A percentile compares a stretch with the other conserved stretches of the same genome.
Evolutionary conservation across 2,329 filamentous ascomycete species (phyloP).

Genomic region (Diplodia sapinea): DNA sequence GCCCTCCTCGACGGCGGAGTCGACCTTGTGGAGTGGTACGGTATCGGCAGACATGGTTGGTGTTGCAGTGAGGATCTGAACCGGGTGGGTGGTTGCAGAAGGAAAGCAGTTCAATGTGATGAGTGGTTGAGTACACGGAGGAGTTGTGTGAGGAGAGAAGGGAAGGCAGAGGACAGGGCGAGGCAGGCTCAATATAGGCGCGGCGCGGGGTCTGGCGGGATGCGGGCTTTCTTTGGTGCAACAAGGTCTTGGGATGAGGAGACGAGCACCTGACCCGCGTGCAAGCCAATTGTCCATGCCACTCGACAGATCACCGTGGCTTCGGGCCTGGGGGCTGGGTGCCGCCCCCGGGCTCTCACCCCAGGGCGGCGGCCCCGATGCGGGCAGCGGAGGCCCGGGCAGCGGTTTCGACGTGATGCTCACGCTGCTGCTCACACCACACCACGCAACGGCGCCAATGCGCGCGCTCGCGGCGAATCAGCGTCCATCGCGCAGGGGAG

Average conservation of each 20-base stretch:
- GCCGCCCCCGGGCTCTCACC: constrained; percentile 17
- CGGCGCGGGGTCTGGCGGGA: constrained; percentile 28
- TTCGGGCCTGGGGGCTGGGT: neutral
- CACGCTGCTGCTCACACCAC: constrained; percentile 30
- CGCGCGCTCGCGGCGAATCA: constrained; percentile 12
- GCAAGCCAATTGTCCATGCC: constrained; percentile 17
- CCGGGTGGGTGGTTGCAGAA: constrained; percentile 4
- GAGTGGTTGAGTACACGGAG: constrained; percentile 7
- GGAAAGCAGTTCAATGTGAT: constrained; percentile 3
- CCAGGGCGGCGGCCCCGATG: constrained; percentile 11
- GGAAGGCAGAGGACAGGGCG: neutral
- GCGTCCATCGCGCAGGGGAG: constrained; percentile 1
- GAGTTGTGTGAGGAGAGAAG: constrained; percentile 23
- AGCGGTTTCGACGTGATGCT: constrained; percentile 26
- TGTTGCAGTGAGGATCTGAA: constrained; percentile 10
- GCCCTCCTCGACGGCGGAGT: constrained; percentile 84
- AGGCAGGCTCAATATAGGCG: constrained; percentile 31
- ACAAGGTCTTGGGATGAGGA: constrained; percentile 30
- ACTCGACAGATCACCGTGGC: neutral
- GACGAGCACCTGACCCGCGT: constrained; percentile 30
- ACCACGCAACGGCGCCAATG: constrained; percentile 22
- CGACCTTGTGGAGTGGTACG: constrained; percentile 68
- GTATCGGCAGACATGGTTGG: constrained; percentile 31
- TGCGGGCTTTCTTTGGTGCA: constrained; percentile 30
- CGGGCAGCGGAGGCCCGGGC: neutral